Evolutionary conservation across 179 eudicot genomes (phyloP), one percentile per base, ranked within the genome.

Genomic region (Nepenthes alata): DNA sequence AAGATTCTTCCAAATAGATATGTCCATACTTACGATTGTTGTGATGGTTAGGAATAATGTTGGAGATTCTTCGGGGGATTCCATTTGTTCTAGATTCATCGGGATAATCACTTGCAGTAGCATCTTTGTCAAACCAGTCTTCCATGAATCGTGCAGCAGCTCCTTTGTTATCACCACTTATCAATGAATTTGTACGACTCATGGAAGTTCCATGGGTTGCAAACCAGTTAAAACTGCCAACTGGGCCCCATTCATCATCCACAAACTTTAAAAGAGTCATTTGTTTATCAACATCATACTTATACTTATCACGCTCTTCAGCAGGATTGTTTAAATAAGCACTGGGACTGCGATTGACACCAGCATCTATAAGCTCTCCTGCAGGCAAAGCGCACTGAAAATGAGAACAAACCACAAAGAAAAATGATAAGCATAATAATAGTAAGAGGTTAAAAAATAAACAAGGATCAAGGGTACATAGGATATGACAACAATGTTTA

Each of bases 141-240:
- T 91, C 98, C 98, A 91, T 89, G 60, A 91, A 89, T 37, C 98
- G 83, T 50, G 96, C 94, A 65, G 96, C 98, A 75, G 96, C 86
- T 55, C 98, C 98, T 78, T 91, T 91, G 76, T 91, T 91, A 72
- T 91, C 98, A 58, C 98, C 98, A 63, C 98, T 91, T 53, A 91
- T 85, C 72, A 91, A 77, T 3, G 80, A 64, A 69, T 91, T 91
- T 58, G 98, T 83, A 50, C 96, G 96, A 68, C 98, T 89, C 96
- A 91, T 91, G 63, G 98, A 91, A 70, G 98, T 91, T 51, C 96
- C 98, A 69, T 91, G 98, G 57, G 98, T 91, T 67, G 98, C 96
- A 81, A 86, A 91, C 98, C 98, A 91, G 72, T 85, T 91, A 67
- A 89, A 91, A 79, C 96, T 89, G 55, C 98, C 98, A 37, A 89